A percentile compares a stretch with the other conserved stretches of the same genome.
These are phyloP conservation scores for Peronosclerospora sorghi DNA, from an alignment of 352 stramenopile species.

Conservation along the genomic window DNA sequence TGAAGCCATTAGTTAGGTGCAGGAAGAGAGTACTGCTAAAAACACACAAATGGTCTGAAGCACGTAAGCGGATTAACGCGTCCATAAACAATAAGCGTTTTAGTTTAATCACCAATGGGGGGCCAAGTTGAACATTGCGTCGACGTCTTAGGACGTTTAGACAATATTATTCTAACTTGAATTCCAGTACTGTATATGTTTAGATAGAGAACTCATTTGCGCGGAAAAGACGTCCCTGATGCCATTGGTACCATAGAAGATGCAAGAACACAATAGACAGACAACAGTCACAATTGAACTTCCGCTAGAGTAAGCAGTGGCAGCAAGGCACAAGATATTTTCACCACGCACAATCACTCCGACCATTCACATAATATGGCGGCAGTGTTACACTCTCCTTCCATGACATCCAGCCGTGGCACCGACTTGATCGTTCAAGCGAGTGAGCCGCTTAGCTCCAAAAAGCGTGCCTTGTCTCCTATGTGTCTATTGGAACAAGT, in stretches of 20 bases:
- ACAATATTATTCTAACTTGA: too few relatives aligned
- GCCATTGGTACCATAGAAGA: neutral
- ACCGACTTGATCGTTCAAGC: conserved; percentile 9
- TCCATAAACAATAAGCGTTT: too few relatives aligned
- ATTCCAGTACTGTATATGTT: too few relatives aligned
- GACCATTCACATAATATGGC: conserved; percentile 10
- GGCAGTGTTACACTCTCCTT: conserved; percentile 12
- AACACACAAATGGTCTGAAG: too few relatives aligned
- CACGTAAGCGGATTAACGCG: too few relatives aligned
- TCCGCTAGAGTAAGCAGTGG: neutral
- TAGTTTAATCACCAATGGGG: too few relatives aligned
- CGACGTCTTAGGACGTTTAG: too few relatives aligned
- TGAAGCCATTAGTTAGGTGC: too few relatives aligned
- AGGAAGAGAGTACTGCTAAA: too few relatives aligned
- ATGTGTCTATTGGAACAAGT: conserved; percentile 13
- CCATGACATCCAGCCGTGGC: conserved; percentile 2
- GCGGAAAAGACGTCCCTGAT: neutral
- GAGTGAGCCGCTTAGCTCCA: conserved; percentile 2
- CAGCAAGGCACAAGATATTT: neutral
- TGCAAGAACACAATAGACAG: neutral
- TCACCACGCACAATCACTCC: neutral
- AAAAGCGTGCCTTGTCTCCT: conserved; percentile 23
- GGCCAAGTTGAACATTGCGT: too few relatives aligned
- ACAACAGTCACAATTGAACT: neutral
- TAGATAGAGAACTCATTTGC: too few relatives aligned